Percentiles rank a stretch among this genome's conserved stretches.
These are phyloP conservation scores for Besnoitia besnoiti DNA, from an alignment of 169 alveolate genomes.

Conservation along the genomic window DNA sequence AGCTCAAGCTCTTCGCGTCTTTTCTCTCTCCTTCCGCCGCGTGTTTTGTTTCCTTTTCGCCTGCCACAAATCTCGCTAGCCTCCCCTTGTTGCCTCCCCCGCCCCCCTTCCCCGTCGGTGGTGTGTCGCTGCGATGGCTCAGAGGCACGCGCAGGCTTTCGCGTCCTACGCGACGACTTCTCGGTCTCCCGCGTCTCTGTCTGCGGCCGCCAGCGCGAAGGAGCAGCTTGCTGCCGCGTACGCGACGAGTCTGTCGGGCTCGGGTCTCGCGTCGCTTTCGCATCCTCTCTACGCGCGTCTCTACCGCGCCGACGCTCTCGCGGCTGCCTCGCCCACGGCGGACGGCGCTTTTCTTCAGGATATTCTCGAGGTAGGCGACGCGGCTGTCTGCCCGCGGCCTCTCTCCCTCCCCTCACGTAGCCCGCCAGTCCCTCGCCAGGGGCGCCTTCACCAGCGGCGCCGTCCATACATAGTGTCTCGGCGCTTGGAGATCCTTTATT, in stretches of 20 bases:
- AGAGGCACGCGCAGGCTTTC: too few species aligned
- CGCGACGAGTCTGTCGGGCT: neutral
- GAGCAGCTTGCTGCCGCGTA: constrained; percentile 21
- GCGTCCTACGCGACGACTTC: neutral
- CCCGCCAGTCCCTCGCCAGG: too few species aligned
- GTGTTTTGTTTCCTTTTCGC: neutral
- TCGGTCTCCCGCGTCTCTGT: neutral
- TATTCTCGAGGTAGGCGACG: neutral
- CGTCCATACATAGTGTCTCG: too few species aligned
- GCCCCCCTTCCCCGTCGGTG: too few species aligned
- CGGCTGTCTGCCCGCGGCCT: too few species aligned
- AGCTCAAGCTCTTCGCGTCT: neutral
- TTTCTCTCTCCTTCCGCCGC: neutral
- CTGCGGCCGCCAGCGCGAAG: neutral
- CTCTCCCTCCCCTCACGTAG: too few species aligned
- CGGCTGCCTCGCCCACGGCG: neutral
- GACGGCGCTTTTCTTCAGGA: constrained; percentile 11
- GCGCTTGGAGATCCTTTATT: neutral
- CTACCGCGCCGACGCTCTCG: neutral
- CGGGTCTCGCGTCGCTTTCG: neutral
- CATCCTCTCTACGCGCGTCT: constrained; percentile 1
- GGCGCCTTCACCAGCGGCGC: too few species aligned
- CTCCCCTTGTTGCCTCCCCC: too few species aligned
- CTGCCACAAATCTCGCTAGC: neutral
- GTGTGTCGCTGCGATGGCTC: too few species aligned